Evolutionary conservation across 2,329 filamentous ascomycete species (phyloP).

Genomic region (Biscogniauxia marginata): DNA sequence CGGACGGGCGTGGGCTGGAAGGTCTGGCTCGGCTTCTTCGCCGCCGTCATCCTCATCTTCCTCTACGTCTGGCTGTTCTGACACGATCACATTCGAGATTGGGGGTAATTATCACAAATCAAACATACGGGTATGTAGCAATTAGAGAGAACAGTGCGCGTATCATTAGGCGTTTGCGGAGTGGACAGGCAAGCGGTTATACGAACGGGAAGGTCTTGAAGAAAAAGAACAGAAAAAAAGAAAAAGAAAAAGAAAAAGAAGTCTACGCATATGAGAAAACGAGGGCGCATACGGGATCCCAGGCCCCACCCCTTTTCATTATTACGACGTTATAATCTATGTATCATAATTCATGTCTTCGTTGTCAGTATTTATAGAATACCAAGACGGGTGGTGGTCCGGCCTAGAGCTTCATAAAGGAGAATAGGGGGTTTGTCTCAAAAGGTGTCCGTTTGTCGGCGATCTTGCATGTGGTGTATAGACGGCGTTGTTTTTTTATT

Average conservation of each 20-base stretch:
- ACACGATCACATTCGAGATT: no score
- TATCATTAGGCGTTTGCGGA: neutral
- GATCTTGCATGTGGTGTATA: neutral
- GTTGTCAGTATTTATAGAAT: conserved; percentile 21
- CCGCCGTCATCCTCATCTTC: conserved; percentile 78
- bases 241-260: neutral
- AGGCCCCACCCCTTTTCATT: neutral
- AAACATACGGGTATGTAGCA: no score
- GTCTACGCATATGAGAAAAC: conserved; percentile 2
- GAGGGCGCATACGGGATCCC: neutral
- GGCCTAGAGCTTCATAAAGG: conserved; percentile 9
- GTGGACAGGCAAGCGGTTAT: neutral
- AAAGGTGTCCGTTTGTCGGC: neutral
- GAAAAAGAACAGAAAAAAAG: neutral
- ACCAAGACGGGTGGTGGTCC: conserved; percentile 5
- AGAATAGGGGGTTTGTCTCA: neutral
- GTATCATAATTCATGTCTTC: conserved; percentile 32
- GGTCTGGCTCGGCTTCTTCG: conserved; percentile 89
- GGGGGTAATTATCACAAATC: no score
- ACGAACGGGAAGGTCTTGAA: conserved; percentile 1
- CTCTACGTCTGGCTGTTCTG: conserved; percentile 90
- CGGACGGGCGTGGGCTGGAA: conserved; percentile 93
- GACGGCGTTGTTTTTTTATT: neutral
- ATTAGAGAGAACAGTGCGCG: no score
- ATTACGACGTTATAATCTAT: conserved; percentile 26